Base-by-base conservation (phyloP, 331 rosid species). In the Erythrophleum ivorense region DNA sequence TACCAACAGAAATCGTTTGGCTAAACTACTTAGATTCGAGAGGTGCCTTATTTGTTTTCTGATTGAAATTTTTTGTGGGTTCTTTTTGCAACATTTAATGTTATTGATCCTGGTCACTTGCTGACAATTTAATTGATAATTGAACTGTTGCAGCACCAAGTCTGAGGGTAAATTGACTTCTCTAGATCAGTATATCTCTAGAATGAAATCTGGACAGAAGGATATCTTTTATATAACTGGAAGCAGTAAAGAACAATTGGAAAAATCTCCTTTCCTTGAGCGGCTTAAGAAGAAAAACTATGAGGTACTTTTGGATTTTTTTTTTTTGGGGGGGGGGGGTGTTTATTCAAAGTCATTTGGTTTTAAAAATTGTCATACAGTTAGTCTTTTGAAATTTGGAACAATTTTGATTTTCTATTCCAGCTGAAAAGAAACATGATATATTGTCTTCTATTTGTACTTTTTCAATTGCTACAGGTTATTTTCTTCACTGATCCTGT, bases 11-110 rank as follows among this genome's bases (percentile, higher is more conserved):
- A 96, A 96, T 71, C 95, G 97, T 59, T 83, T 96, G 85, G 97
- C 98, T 52, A 96, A 96, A 86, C 94, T 96, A 53, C 95, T 94
- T 29, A 90, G 99, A 92, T 89, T 96, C 13, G 98, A 96, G 89
- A 96, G 88, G 99, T 96, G 85, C 21, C 57, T 66, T 16, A 45
- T 31, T 41, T 63, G 33, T 62, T 12, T 21, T 46, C 58, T 54
- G 12, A 63, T 57, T 48, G 13, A 80, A 18, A 11, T 45, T 53
- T 80, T 66, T 29, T 7, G 33, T 31, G 34, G 41, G 14, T 48
- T 6, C 41, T 5, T 69, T 45, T 21, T 21, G 40, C 40, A 4
- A 21, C 54, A 45, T 58, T 6, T 9, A 33, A 24, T 59, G 29
- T 48, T 48, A 73, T 74, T 71, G 46, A 21, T 48, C 45, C 57